phyloP scores from a whole-genome alignment of 805 yeast genomes.

The Maudiozyma turicensis region DNA sequence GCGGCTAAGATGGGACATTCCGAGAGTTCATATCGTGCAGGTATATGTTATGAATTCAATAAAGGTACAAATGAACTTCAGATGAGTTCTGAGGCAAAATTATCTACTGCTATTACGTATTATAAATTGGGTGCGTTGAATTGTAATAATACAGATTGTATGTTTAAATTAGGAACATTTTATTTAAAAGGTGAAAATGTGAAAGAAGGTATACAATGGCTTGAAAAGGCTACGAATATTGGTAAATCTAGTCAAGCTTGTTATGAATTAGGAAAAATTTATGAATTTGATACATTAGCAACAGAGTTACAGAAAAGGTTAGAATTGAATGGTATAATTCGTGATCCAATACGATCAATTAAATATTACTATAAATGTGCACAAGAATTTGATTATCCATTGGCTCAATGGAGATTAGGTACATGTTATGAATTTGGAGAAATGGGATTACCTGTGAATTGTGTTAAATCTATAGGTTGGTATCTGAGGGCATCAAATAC shows the following conservation, averaged over 20 bases:
- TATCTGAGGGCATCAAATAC: slow-evolving; percentile 50
- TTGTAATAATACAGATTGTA: slow-evolving; percentile 49
- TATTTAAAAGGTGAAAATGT: slow-evolving; percentile 31
- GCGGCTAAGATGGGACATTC: slow-evolving; percentile 52
- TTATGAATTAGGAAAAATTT: slow-evolving; percentile 47
- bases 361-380: slow-evolving; percentile 52
- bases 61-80: slow-evolving; percentile 31
- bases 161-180: slow-evolving; percentile 67
- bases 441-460: slow-evolving; percentile 40
- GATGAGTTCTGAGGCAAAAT: slow-evolving; percentile 25
- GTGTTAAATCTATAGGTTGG: slow-evolving; percentile 61
- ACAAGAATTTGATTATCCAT: slow-evolving; percentile 43
- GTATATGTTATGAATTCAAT: slow-evolving; percentile 51
- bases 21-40: slow-evolving; percentile 58
- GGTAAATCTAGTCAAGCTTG: slow-evolving; percentile 40
- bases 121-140: slow-evolving; percentile 52
- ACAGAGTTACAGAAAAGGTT: slow-evolving; percentile 12
- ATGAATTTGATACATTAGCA: slow-evolving; percentile 37
- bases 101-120: slow-evolving; percentile 40
- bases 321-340: not conserved
- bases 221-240: slow-evolving; percentile 35
- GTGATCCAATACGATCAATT: slow-evolving; percentile 36
- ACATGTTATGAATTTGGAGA: slow-evolving; percentile 66
- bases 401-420: slow-evolving; percentile 64
- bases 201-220: slow-evolving; percentile 36